Percentiles rank a stretch among this genome's conserved stretches.
Evolutionary conservation across 495 filamentous ascomycete genomes (phyloP).

Genomic region (Penicillium turbatum): DNA sequence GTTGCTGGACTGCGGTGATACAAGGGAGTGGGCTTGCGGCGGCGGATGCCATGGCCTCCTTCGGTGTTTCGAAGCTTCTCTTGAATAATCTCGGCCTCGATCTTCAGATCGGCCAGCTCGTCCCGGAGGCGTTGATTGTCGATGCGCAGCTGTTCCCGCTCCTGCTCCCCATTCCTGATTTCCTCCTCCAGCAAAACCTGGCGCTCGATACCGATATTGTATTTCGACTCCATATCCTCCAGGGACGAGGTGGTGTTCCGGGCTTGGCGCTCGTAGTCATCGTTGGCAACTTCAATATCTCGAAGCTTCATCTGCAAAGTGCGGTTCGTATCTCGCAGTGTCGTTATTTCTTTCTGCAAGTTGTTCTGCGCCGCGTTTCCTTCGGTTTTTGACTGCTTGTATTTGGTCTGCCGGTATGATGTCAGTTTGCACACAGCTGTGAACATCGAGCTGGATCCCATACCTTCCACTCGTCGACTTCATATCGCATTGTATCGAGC

Average conservation of each 20-base stretch:
- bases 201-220: conserved; percentile 88
- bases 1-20: conserved; percentile 42
- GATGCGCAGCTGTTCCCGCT: conserved; percentile 81
- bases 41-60: conserved; percentile 44
- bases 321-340: conserved; percentile 76
- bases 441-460: conserved; percentile 15
- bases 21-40: conserved; percentile 50
- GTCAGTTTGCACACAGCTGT: neutral
- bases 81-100: conserved; percentile 90
- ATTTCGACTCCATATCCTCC: conserved; percentile 95
- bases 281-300: conserved; percentile 96
- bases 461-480: conserved; percentile 99
- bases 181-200: conserved; percentile 93
- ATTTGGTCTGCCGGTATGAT: conserved; percentile 65
- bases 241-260: conserved; percentile 90
- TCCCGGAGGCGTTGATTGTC: conserved; percentile 83
- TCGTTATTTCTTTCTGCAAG: conserved; percentile 94
- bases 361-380: conserved; percentile 74
- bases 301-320: conserved; percentile 76
- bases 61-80: conserved; percentile 79
- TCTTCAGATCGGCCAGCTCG: conserved; percentile 85
- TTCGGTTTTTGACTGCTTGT: conserved; percentile 90
- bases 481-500: conserved; percentile 74
- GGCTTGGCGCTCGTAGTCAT: conserved; percentile 95
- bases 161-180: conserved; percentile 81